Conservation (phyloP, 23 red algal species). For the Gracilaria vermiculophylla region DNA sequence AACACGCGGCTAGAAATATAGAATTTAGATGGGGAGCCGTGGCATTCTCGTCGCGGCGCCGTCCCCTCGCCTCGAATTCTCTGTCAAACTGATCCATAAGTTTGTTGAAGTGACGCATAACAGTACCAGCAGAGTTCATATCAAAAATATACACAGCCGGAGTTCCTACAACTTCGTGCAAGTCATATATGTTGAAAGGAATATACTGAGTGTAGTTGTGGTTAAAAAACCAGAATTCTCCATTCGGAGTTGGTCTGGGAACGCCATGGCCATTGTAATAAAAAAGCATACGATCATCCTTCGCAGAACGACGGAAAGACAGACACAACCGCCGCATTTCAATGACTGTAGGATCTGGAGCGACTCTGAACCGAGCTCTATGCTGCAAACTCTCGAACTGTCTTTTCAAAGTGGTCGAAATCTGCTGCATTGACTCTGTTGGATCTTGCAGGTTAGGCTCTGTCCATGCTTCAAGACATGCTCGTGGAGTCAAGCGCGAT, state of each 20-base stretch:
- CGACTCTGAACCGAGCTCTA: conserved; percentile 52
- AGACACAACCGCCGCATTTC: conserved; percentile 85
- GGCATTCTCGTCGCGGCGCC: not conserved
- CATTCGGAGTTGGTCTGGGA: conserved; percentile 87
- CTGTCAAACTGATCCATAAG: conserved; percentile 76
- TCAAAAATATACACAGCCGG: conserved; percentile 93
- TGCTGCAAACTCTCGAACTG: conserved; percentile 78
- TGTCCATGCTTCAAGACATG: conserved; percentile 90
- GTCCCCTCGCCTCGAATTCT: conserved; percentile 23
- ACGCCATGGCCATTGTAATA: conserved; percentile 99
- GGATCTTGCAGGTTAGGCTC: conserved; percentile 76
- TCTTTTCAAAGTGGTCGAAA: conserved; percentile 17
- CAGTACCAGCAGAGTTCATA: conserved; percentile 69
- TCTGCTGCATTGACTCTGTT: conserved; percentile 39
- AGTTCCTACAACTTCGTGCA: conserved; percentile 77
- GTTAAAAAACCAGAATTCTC: conserved; percentile 99
- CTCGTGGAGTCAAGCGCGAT: conserved; percentile 79
- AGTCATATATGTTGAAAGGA: conserved; percentile 79
- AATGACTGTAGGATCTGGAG: conserved; percentile 73
- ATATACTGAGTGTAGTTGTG: conserved; percentile 95
- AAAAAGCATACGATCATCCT: conserved; percentile 94
- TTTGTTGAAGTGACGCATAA: conserved; percentile 63
- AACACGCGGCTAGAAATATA: conserved; percentile 79
- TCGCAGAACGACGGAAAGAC: conserved; percentile 66
- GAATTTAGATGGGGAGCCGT: conserved; percentile 37